Base-by-base conservation (phyloP, 371 early-diverging fungal genomes). In the Mortierella sp. region DNA sequence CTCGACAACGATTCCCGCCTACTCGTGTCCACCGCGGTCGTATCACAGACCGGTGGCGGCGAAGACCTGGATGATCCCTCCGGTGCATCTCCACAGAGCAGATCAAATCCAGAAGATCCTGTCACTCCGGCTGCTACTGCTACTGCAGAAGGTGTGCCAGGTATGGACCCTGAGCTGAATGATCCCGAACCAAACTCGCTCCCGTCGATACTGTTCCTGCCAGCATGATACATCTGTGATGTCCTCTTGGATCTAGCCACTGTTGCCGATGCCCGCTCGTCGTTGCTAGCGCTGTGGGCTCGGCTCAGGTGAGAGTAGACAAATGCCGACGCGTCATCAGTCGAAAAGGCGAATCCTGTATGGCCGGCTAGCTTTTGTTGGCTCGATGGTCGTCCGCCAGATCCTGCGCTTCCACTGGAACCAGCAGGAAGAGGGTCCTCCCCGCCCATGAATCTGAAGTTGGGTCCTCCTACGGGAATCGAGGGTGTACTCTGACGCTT, bases 401-500 rank as follows among this genome's bases (percentile, higher is more conserved):
- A 11, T 19, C 4, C 2, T 2, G 7, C 27, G 17, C 53, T 49
- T 12, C 6, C 11, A 8, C 34, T 32, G 8, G 70, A 47, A 11
- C 60, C 43, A n/a, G 46, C 50, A n/a, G 60, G 53, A 6, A 58
- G 50, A 26, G 56, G 26, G 12, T 76, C 70, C 6, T 69, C 59
- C n/a, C n/a, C n/a, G 15, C 76, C 76, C 76, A 76, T 76, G 44
- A 76, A 76, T 23, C 63, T 50, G 39, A 76, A 76, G 52, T 69
- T 69, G 23, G 73, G 48, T 7, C 69, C 68, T 3, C 68, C 70
- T 1, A 67, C 42, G 42, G 76, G 76, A 24, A 76, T 54, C 2
- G 69, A 69, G 8, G 70, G 70, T 3, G 76, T 76, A 21, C 70
- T 69, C 65, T 76, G 76, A 19, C 76, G 76, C 48, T 76, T 76